phyloP scores from a whole-genome alignment of 345 rosid species.

The Tarenaya hassleriana region DNA sequence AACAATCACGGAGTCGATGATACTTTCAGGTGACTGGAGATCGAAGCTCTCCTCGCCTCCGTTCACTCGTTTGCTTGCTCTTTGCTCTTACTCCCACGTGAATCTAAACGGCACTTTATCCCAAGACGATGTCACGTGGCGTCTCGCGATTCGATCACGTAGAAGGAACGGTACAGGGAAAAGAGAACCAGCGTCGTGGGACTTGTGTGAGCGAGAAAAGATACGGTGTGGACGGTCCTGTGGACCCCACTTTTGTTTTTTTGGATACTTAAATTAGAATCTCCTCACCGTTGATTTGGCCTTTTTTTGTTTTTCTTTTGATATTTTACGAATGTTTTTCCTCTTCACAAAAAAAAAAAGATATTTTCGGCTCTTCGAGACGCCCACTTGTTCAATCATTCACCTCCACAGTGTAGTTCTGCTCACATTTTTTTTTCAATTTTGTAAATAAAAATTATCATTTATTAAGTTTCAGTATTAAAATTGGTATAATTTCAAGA shows the following conservation, averaged over 20 bases:
- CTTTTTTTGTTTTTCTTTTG: background rate
- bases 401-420: background rate
- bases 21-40: background rate
- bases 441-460: too few relatives aligned
- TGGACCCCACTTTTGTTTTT: slow-evolving; percentile 21
- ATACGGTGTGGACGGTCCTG: slow-evolving; percentile 12
- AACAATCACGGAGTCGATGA: slow-evolving; percentile 10
- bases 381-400: slow-evolving; percentile 19
- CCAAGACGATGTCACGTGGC: slow-evolving; percentile 25
- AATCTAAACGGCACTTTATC: slow-evolving; percentile 35
- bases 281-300: slow-evolving; percentile 15
- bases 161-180: slow-evolving; percentile 18
- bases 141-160: slow-evolving; percentile 26
- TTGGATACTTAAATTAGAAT: slow-evolving; percentile 3
- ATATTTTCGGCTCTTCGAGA: too few relatives aligned
- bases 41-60: background rate
- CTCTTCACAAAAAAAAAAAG: too few relatives aligned
- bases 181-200: slow-evolving; percentile 23
- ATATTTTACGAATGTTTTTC: slow-evolving; percentile 16
- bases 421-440: too few relatives aligned
- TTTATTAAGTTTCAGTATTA: too few relatives aligned
- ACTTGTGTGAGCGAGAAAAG: slow-evolving; percentile 9
- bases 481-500: too few relatives aligned
- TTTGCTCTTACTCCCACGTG: slow-evolving; percentile 18
- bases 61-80: slow-evolving; percentile 5